Conservation (phyloP, 2,329 filamentous ascomycete species). For the Torrubiellomyces zombiae region DNA sequence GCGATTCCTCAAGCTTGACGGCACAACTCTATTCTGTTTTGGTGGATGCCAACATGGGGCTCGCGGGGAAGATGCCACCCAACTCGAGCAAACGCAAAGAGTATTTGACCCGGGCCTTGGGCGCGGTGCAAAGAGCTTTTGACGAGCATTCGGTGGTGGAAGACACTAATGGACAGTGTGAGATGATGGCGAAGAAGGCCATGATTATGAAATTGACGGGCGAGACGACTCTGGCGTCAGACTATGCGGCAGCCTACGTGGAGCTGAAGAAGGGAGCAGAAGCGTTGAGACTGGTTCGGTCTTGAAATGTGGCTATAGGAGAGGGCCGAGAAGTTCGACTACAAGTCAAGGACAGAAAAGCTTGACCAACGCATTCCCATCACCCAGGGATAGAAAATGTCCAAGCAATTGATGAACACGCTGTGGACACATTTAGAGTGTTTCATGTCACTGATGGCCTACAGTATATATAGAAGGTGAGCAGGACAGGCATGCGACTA, state of each 20-base stretch:
- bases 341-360: too few relatives aligned
- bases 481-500: too few relatives aligned
- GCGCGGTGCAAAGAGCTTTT: constrained; percentile 46
- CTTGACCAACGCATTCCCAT: too few relatives aligned
- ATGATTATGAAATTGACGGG: constrained; percentile 56
- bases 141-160: constrained; percentile 49
- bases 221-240: constrained; percentile 45
- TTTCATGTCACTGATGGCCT: too few relatives aligned
- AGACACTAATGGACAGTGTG: constrained; percentile 50
- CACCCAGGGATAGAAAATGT: too few relatives aligned
- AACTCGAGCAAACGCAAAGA: constrained; percentile 32
- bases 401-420: too few relatives aligned
- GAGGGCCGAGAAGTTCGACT: too few relatives aligned
- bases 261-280: constrained; percentile 30
- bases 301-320: constrained; percentile 2
- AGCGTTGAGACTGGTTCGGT: constrained; percentile 10
- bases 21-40: constrained; percentile 54
- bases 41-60: constrained; percentile 63
- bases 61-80: constrained; percentile 39
- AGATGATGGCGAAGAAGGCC: constrained; percentile 70
- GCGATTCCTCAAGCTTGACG: constrained; percentile 42
- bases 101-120: constrained; percentile 39
- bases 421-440: too few relatives aligned
- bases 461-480: too few relatives aligned
- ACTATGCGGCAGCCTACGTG: constrained; percentile 49